phyloP scores from a whole-genome alignment of 2,329 filamentous ascomycete genomes.

The Parastagonospora avenae region DNA sequence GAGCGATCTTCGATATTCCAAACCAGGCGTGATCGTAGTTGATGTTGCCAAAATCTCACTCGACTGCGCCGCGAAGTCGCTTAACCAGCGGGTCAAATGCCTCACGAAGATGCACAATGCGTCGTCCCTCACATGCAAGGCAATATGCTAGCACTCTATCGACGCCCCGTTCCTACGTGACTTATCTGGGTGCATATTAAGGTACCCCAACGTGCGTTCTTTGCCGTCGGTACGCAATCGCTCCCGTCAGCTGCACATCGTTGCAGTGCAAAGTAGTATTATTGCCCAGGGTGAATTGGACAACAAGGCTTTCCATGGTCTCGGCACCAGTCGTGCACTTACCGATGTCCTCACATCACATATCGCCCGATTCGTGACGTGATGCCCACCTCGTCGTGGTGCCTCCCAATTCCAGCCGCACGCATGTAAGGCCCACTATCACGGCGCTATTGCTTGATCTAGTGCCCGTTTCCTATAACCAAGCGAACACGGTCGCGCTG shows the following conservation, averaged over 20 bases:
- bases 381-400: no score
- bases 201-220: not conserved
- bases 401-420: not conserved
- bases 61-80: conserved; percentile 1
- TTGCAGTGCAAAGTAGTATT: not conserved
- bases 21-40: not conserved
- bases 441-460: not conserved
- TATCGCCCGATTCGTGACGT: not conserved
- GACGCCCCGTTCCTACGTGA: not conserved
- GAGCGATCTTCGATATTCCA: not conserved
- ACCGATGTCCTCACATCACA: conserved; percentile 2
- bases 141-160: not conserved
- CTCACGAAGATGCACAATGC: not conserved
- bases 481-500: no score
- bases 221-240: not conserved
- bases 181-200: conserved; percentile 4
- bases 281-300: not conserved
- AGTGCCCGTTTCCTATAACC: not conserved
- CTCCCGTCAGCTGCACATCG: not conserved
- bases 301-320: not conserved
- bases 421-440: not conserved
- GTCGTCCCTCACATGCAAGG: not conserved
- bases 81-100: not conserved
- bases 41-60: not conserved
- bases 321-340: not conserved